These are phyloP conservation scores for Myxozyma neotropica DNA, from an alignment of 805 yeast species.

Conservation along the genomic window DNA sequence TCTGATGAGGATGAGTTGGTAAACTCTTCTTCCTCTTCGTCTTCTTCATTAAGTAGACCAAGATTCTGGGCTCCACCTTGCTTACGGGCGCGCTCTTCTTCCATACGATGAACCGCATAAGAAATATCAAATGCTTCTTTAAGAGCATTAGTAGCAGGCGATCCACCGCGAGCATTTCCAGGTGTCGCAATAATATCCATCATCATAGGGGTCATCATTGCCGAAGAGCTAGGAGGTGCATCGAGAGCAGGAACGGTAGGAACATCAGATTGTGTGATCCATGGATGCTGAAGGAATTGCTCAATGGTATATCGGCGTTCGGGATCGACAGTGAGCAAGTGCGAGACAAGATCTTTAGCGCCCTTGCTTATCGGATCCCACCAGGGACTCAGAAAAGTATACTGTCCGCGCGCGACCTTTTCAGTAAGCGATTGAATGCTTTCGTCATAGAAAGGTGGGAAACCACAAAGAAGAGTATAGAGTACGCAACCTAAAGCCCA, in stretches of 20 bases:
- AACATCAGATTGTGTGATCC: constrained; percentile 54
- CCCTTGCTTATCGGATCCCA: constrained; percentile 78
- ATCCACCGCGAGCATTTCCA: constrained; percentile 29
- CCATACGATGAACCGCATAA: constrained; percentile 81
- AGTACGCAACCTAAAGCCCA: constrained; percentile 98
- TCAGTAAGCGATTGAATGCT: constrained; percentile 71
- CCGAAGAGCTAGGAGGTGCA: constrained; percentile 20
- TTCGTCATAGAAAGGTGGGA: constrained; percentile 95
- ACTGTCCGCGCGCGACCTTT: constrained; percentile 79
- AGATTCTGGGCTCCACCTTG: constrained; percentile 37
- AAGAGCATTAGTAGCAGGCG: constrained; percentile 71
- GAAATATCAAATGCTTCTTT: constrained; percentile 86
- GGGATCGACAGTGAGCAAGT: constrained; percentile 72
- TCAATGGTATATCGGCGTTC: constrained; percentile 67
- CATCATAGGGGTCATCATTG: constrained; percentile 22
- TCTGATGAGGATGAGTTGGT: constrained; percentile 8
- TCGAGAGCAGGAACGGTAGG: constrained; percentile 37
- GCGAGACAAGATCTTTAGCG: constrained; percentile 71
- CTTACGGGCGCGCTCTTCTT: constrained; percentile 56
- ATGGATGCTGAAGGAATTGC: constrained; percentile 73
- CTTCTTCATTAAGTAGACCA: constrained; percentile 45
- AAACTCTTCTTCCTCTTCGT: constrained; percentile 41
- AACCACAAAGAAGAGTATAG: constrained; percentile 91
- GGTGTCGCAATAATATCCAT: constrained; percentile 34
- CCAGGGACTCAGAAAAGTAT: constrained; percentile 78